Conservation (phyloP, 2,329 filamentous ascomycete species). For the Colletotrichum sp. region DNA sequence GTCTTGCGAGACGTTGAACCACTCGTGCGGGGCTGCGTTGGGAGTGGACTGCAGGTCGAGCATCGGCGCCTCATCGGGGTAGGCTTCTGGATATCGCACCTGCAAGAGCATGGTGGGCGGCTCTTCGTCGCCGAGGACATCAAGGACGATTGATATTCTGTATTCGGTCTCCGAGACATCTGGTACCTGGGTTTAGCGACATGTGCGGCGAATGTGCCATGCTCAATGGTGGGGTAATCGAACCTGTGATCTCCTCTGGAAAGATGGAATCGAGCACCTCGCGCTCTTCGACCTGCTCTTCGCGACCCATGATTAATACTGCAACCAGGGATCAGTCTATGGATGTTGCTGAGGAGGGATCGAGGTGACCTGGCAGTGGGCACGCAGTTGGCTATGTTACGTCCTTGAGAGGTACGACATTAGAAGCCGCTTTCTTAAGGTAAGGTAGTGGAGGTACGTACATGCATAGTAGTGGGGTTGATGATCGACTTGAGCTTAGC, state of each 20-base stretch:
- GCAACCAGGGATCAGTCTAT: too few species aligned
- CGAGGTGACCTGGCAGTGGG: background rate
- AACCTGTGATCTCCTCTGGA: slow-evolving; percentile 94
- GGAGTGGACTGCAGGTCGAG: slow-evolving; percentile 80
- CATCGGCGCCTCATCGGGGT: slow-evolving; percentile 85
- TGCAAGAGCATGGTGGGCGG: slow-evolving; percentile 79
- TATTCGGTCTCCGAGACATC: slow-evolving; percentile 92
- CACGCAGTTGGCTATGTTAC: background rate
- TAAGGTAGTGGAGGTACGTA: slow-evolving; percentile 8
- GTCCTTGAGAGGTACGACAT: background rate
- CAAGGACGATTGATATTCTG: slow-evolving; percentile 84
- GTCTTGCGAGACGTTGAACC: slow-evolving; percentile 83
- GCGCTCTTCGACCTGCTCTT: slow-evolving; percentile 94
- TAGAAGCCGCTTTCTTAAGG: background rate
- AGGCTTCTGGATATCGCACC: slow-evolving; percentile 87
- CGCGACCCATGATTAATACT: slow-evolving; percentile 63
- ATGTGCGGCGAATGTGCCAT: background rate
- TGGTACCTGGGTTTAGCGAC: slow-evolving; percentile 37
- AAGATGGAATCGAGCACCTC: slow-evolving; percentile 99
- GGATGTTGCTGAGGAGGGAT: background rate
- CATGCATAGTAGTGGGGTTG: slow-evolving; percentile 20
- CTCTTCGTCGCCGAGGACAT: slow-evolving; percentile 71
- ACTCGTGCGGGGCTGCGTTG: slow-evolving; percentile 71
- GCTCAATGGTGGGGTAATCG: slow-evolving; percentile 24
- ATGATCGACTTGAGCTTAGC: slow-evolving; percentile 15